Base-by-base conservation (phyloP, 177 flowering plant species). In the Telopea speciosissima region DNA sequence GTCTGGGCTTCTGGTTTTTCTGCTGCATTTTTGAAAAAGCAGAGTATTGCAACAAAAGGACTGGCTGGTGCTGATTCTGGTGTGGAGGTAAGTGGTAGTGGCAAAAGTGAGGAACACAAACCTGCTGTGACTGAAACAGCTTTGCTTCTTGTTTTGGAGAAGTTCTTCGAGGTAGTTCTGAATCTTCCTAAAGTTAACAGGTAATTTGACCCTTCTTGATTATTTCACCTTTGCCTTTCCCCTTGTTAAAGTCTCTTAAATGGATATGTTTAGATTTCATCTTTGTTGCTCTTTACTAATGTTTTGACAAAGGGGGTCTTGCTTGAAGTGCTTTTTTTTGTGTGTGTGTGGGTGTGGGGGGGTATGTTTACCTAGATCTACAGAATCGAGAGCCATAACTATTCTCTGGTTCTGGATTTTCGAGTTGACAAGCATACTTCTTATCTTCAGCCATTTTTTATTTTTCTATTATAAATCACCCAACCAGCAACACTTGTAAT, bases 1-100 rank as follows among this genome's bases (percentile, higher is more conserved):
- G 98, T 96, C 16, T 96, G 96, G 94, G 98, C 99, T 19, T 90
- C 96, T 7, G 99, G 99, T 65, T 96, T 96, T 81, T 91, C 98
- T 72, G 98, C 98, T 73, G 99, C 99, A 25, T 85, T 96, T 76
- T 81, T 96, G 75, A 91, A 96, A 72, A 96, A 90, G 83, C 82
- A 82, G 40, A 96, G 98, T 71, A 76, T 86, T 36, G 93, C 95
- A 28, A 85, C 97, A 19, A 89, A 88, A 81, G 91, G 92, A 70
- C 26, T 49, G 1, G 6, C 63, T 3, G 67, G 59, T 49, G 59
- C 73, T 40, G 83, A 73, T 24, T 56, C 82, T 60, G 79, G 70
- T 16, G 66, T 66, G 42, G 83, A 75, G 17, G 72, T 60, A 23
- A 42, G 72, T 23, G 75, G 69, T 58, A 79, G 73, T 62, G 26